Conservation (phyloP, 371 early-diverging fungal genomes). For the Syncephalastrum contaminatum region DNA sequence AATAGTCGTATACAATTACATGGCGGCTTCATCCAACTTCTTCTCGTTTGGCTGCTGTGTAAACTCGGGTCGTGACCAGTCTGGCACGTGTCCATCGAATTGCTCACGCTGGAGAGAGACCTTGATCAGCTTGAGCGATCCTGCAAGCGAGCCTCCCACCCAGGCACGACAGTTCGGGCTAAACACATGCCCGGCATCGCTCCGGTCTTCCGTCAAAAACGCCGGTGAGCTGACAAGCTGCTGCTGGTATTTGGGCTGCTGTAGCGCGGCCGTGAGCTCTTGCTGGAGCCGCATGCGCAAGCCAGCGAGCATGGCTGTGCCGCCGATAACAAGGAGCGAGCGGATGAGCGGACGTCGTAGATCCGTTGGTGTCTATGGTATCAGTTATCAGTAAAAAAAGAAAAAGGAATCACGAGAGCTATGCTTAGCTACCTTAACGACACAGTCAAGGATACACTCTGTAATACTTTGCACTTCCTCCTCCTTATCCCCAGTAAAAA, state of each 20-base stretch:
- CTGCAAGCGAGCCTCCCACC: slow-evolving; percentile 66
- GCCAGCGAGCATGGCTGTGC: slow-evolving; percentile 66
- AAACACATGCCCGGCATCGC: slow-evolving; percentile 44
- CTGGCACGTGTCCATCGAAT: not conserved
- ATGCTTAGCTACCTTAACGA: slow-evolving; percentile 37
- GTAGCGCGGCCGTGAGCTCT: slow-evolving; percentile 43
- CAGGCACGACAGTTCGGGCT: slow-evolving; percentile 56
- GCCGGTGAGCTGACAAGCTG: not conserved
- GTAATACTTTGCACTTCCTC: slow-evolving; percentile 54
- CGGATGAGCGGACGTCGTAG: slow-evolving; percentile 53
- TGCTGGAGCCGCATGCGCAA: slow-evolving; percentile 53
- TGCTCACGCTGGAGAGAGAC: slow-evolving; percentile 32
- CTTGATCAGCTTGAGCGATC: slow-evolving; percentile 55
- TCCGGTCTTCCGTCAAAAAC: not conserved
- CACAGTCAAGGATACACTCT: slow-evolving; percentile 47
- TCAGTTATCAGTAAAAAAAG: slow-evolving; percentile 3
- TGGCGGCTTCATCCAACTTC: too few species aligned
- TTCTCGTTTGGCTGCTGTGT: too few species aligned
- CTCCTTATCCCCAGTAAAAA: slow-evolving; percentile 63
- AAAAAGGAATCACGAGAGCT: not conserved
- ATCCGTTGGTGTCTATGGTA: slow-evolving; percentile 55
- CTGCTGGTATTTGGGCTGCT: slow-evolving; percentile 4
- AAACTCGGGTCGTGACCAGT: too few species aligned
- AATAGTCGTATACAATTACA: too few species aligned
- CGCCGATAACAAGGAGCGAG: slow-evolving; percentile 66